phyloP scores from a whole-genome alignment of 225 moss, liverwort and hornwort species.

The Pseudisothecium myosuroides region DNA sequence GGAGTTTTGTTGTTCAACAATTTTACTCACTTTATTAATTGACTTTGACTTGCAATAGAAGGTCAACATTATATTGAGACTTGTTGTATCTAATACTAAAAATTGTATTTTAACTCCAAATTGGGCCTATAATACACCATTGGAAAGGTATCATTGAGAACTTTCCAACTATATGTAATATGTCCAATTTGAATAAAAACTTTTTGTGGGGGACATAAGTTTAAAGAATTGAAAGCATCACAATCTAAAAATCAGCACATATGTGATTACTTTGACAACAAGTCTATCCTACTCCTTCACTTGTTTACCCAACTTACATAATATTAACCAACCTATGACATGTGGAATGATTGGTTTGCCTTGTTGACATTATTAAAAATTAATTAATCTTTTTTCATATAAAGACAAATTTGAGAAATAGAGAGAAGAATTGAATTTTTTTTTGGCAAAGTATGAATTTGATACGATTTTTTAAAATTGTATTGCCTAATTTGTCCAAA shows the following conservation, averaged over 20 bases:
- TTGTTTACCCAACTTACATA: neutral
- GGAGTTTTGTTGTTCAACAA: no score
- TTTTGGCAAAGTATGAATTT: no score
- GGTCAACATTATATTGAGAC: neutral
- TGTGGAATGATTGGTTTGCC: no score
- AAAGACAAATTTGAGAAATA: no score
- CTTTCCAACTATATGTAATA: neutral
- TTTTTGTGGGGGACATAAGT: fast-evolving
- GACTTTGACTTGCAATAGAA: neutral
- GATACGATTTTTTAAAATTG: no score
- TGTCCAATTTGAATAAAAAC: neutral
- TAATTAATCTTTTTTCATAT: no score
- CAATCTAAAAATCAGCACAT: neutral
- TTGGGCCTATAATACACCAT: neutral
- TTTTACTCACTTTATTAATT: neutral
- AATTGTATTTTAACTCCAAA: neutral
- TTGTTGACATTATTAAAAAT: no score
- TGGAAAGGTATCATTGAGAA: neutral
- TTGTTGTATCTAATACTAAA: neutral
- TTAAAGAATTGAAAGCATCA: neutral
- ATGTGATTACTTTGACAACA: neutral
- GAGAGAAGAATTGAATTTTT: no score
- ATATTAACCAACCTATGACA: no score
- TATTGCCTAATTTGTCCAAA: no score
- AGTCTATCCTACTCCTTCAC: neutral